These are phyloP conservation scores for Dactylellina cionopaga DNA, from an alignment of 2,329 filamentous ascomycete genomes.

Conservation along the genomic window DNA sequence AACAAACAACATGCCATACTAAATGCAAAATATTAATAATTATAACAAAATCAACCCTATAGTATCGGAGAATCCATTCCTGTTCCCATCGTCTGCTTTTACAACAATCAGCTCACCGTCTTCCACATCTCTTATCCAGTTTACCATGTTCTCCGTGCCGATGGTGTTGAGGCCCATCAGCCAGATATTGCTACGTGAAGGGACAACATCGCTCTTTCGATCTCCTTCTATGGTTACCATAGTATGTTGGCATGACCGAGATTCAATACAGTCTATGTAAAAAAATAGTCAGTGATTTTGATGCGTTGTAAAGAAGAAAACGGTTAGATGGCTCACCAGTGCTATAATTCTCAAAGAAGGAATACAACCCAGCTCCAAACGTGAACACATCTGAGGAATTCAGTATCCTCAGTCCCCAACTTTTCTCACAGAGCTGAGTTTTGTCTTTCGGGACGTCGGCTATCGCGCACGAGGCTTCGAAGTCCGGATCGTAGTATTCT, in stretches of 20 bases:
- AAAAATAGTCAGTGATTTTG: neutral
- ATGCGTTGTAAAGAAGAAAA: neutral
- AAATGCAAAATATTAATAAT: neutral
- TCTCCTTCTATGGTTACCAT: constrained; percentile 48
- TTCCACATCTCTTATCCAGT: constrained; percentile 12
- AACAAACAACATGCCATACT: too few relatives aligned
- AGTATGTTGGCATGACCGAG: constrained; percentile 49
- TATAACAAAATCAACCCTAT: constrained; percentile 39
- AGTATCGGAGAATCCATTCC: constrained; percentile 38
- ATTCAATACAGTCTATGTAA: constrained; percentile 50
- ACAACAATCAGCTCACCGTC: constrained; percentile 25
- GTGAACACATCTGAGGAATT: constrained; percentile 57
- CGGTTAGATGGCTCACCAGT: constrained; percentile 20
- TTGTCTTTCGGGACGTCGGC: constrained; percentile 10
- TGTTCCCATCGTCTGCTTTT: constrained; percentile 32
- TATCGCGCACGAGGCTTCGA: constrained; percentile 7
- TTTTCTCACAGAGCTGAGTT: constrained; percentile 59
- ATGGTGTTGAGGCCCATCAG: constrained; percentile 47
- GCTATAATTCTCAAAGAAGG: constrained; percentile 59
- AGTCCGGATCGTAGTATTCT: constrained; percentile 55
- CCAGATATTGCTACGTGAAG: constrained; percentile 44
- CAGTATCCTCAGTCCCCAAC: constrained; percentile 57
- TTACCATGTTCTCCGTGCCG: constrained; percentile 36
- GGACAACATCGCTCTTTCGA: constrained; percentile 13
- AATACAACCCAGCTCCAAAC: constrained; percentile 60